phyloP scores from a whole-genome alignment of 1,284 basidiomycete species.

The Ceratobasidium sp. region DNA sequence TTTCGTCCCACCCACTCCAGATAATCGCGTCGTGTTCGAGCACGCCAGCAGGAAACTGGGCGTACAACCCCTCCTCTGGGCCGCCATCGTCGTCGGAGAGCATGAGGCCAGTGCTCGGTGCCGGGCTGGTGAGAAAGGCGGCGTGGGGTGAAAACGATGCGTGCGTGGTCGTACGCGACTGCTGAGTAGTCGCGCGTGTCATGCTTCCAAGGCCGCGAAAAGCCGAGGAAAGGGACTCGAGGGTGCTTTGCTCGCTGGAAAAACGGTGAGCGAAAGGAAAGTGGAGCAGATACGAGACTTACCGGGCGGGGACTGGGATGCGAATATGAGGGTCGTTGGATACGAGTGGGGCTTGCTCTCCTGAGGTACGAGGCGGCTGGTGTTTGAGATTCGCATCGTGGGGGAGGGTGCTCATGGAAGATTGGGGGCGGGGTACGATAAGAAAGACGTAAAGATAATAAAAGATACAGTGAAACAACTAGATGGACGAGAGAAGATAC shows the following conservation, averaged over 20 bases:
- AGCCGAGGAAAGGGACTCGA: slow-evolving; percentile 34
- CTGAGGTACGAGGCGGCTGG: slow-evolving; percentile 1
- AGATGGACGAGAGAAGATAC: not conserved
- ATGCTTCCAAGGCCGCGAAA: slow-evolving; percentile 38
- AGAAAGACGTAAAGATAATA: slow-evolving; percentile 36
- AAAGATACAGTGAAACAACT: slow-evolving; percentile 12
- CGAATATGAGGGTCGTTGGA: slow-evolving; percentile 20
- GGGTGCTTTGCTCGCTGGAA: slow-evolving; percentile 43
- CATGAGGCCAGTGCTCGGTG: slow-evolving; percentile 21
- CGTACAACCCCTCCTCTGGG: slow-evolving; percentile 31
- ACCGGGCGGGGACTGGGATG: slow-evolving; percentile 32
- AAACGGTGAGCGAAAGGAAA: not conserved
- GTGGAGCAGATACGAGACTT: not conserved
- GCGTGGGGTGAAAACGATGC: slow-evolving; percentile 19
- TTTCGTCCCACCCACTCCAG: slow-evolving; percentile 41
- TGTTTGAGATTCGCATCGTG: slow-evolving; percentile 34
- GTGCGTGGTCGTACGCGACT: slow-evolving; percentile 22
- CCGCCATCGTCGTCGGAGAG: slow-evolving; percentile 43
- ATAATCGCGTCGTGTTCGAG: slow-evolving; percentile 8
- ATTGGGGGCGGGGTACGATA: slow-evolving; percentile 9
- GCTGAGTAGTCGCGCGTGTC: slow-evolving; percentile 37
- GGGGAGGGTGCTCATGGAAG: slow-evolving; percentile 37
- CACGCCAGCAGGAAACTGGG: not conserved
- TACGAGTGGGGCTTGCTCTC: slow-evolving; percentile 20
- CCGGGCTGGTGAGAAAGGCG: slow-evolving; percentile 24